Evolutionary conservation across 129 eudicot species (phyloP).

Genomic region (Centrapalus pauciflorus): DNA sequence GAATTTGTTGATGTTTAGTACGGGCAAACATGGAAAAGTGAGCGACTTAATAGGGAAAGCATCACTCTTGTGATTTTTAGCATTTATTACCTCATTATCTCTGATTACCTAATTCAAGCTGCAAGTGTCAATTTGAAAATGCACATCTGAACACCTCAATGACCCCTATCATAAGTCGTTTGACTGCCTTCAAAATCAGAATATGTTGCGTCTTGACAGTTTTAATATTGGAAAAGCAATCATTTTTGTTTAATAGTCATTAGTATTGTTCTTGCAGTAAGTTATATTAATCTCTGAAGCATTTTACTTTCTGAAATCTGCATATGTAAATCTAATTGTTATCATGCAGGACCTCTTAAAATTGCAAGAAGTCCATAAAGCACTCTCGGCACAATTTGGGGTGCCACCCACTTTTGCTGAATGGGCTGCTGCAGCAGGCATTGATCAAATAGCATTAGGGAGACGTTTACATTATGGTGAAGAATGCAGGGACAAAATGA

Average conservation of each 20-base stretch:
- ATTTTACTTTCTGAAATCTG: not conserved
- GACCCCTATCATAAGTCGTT: too few species aligned
- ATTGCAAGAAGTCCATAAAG: slow-evolving; percentile 61
- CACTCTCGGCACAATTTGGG: slow-evolving; percentile 49
- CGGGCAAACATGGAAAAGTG: too few species aligned
- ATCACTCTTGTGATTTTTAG: too few species aligned
- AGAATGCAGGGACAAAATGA: slow-evolving; percentile 86
- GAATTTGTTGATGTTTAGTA: too few species aligned
- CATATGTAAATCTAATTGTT: not conserved
- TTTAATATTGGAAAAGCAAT: not conserved
- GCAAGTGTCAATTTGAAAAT: not conserved
- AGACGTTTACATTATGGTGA: slow-evolving; percentile 63
- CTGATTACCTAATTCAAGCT: too few species aligned
- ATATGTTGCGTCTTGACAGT: not conserved
- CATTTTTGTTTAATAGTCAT: not conserved
- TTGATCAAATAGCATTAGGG: slow-evolving; percentile 63
- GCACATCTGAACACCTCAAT: not conserved
- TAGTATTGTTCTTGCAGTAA: not conserved
- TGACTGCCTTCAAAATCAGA: not conserved
- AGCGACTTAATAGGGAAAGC: too few species aligned
- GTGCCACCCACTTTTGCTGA: slow-evolving; percentile 61
- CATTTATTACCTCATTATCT: too few species aligned
- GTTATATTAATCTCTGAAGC: not conserved
- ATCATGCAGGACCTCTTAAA: slow-evolving; percentile 61
- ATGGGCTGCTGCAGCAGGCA: slow-evolving; percentile 87